These are phyloP conservation scores for Camellia sinensis DNA, from an alignment of 148 eudicot genomes.

Conservation along the genomic window DNA sequence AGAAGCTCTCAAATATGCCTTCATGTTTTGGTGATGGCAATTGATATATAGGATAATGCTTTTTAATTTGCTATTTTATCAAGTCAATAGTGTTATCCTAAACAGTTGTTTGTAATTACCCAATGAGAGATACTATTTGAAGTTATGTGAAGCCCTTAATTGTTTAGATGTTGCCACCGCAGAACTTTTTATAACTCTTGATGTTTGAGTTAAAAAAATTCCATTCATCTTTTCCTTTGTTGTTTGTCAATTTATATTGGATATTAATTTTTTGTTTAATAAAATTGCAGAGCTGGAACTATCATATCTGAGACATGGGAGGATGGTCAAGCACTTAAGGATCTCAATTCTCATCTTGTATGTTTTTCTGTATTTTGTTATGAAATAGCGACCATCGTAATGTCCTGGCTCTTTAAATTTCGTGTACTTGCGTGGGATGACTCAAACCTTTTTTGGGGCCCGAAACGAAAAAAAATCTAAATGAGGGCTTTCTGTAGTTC, in stretches of 20 bases:
- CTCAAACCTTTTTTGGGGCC: not conserved
- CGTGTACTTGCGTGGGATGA: not conserved
- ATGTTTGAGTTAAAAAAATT: not conserved
- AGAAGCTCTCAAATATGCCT: not conserved
- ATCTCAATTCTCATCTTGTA: constrained; percentile 81
- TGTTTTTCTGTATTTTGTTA: constrained; percentile 22
- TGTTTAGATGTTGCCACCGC: not conserved
- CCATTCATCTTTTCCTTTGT: not conserved
- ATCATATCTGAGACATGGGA: constrained; percentile 99
- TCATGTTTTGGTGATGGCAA: not conserved
- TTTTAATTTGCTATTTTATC: not conserved
- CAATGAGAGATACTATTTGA: not conserved
- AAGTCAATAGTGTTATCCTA: not conserved
- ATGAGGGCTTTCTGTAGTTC: not conserved
- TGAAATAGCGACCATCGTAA: not conserved
- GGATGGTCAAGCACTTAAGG: constrained; percentile 93
- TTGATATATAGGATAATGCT: not conserved
- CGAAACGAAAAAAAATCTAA: too few relatives aligned
- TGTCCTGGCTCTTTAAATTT: not conserved
- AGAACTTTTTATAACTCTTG: not conserved
- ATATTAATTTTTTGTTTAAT: constrained; percentile 12
- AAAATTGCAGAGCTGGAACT: constrained; percentile 79
- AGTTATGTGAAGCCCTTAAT: not conserved
- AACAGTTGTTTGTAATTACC: not conserved
- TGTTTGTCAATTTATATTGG: not conserved